Conservation (phyloP, 169 alveolate genomes). For the Eimeria necatrix region DNA sequence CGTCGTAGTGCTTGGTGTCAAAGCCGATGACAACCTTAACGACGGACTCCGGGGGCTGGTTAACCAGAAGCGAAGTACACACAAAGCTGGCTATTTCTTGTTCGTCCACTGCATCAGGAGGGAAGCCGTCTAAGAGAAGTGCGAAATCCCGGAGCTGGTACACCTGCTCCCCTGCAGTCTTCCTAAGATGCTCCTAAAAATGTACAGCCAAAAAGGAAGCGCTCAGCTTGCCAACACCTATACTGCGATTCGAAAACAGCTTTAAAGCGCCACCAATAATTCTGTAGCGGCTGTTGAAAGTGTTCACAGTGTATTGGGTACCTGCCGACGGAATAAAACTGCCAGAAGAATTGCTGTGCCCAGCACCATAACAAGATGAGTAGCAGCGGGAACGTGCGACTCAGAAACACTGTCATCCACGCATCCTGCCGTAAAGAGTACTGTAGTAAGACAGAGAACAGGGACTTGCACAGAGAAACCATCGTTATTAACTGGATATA, state of each 20-base stretch:
- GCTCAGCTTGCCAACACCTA: no score
- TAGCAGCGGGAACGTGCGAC: constrained; percentile 66
- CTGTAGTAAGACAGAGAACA: constrained; percentile 24
- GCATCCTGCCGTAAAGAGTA: constrained; percentile 79
- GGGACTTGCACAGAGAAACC: no score
- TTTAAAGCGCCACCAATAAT: no score
- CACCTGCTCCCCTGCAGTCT: constrained; percentile 75
- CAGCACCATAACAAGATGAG: constrained; percentile 52
- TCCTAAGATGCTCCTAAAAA: constrained; percentile 58
- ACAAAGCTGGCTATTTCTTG: constrained; percentile 71
- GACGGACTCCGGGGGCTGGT: constrained; percentile 59
- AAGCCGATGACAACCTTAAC: constrained; percentile 81
- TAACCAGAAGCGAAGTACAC: constrained; percentile 27
- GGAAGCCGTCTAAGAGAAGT: constrained; percentile 67
- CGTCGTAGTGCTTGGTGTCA: constrained; percentile 74
- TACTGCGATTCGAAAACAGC: no score
- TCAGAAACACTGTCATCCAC: constrained; percentile 58
- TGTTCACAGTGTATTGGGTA: background rate
- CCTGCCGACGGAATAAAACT: constrained; percentile 72
- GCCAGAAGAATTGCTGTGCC: constrained; percentile 71
- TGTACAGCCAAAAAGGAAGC: no score
- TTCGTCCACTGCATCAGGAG: constrained; percentile 77
- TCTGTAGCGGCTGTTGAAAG: background rate
- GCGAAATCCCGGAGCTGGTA: constrained; percentile 77
- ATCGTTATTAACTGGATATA: no score